Conservation (phyloP, 495 filamentous ascomycete genomes). For the Hypoxylon perforatum region DNA sequence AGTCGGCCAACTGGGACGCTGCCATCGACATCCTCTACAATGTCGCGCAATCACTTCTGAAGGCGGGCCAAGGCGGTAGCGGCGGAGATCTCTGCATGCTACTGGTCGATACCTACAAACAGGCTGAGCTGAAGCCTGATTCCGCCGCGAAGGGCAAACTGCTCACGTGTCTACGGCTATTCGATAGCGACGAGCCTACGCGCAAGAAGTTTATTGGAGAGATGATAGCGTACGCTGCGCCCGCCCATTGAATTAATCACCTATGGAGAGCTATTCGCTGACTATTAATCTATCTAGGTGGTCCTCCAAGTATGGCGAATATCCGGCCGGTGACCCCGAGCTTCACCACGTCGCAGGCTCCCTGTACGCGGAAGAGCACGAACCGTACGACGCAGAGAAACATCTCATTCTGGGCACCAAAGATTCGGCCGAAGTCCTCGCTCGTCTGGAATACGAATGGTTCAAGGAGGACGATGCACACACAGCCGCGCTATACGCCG, state of each 20-base stretch:
- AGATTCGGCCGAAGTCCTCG: constrained; percentile 83
- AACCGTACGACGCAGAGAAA: constrained; percentile 90
- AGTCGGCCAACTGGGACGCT: constrained; percentile 80
- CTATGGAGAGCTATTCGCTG: constrained; percentile 26
- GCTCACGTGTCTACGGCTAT: constrained; percentile 75
- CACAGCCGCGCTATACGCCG: constrained; percentile 88
- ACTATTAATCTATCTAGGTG: constrained; percentile 63
- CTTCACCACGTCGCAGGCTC: constrained; percentile 92
- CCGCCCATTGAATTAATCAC: neutral
- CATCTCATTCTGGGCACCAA: constrained; percentile 91
- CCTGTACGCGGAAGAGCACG: constrained; percentile 88
- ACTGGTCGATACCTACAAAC: constrained; percentile 87
- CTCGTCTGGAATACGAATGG: constrained; percentile 90
- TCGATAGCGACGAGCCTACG: constrained; percentile 84
- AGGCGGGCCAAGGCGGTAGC: constrained; percentile 89
- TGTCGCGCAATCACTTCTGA: constrained; percentile 84
- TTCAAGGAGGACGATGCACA: constrained; percentile 89
- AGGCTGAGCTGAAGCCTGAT: constrained; percentile 79
- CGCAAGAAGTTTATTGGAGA: constrained; percentile 91
- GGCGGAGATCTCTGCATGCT: constrained; percentile 90
- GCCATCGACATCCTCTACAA: constrained; percentile 87
- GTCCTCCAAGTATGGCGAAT: constrained; percentile 84
- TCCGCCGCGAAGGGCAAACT: constrained; percentile 68
- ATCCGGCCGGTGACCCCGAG: constrained; percentile 93
- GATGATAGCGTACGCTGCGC: constrained; percentile 73